These are phyloP conservation scores for Dryas alaskensis DNA, from an alignment of 306 rosid genomes.

Conservation along the genomic window DNA sequence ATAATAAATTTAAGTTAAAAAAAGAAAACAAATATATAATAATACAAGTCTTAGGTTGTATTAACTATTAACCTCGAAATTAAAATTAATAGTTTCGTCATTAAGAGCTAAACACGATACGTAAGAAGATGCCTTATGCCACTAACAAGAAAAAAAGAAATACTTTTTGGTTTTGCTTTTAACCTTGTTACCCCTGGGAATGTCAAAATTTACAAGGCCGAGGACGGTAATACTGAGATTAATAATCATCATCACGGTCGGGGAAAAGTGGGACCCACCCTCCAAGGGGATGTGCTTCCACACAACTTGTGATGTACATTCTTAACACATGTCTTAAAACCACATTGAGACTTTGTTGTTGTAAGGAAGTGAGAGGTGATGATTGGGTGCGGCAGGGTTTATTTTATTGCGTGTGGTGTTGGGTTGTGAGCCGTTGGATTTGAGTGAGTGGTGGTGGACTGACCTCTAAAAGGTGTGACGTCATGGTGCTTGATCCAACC, in stretches of 20 bases:
- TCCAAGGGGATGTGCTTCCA: conserved; percentile 32
- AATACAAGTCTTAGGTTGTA: not conserved
- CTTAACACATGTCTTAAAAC: conserved; percentile 41
- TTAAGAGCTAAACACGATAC: conserved; percentile 23
- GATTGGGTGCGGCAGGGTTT: not conserved
- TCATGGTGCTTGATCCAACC: conserved; percentile 21
- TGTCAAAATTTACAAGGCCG: conserved; percentile 26
- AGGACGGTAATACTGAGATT: not conserved
- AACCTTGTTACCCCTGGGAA: conserved; percentile 21
- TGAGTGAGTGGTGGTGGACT: not conserved
- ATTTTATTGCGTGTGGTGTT: not conserved
- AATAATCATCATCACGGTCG: conserved; percentile 47
- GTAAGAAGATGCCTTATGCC: conserved; percentile 27
- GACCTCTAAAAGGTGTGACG: conserved; percentile 4
- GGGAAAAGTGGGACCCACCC: conserved; percentile 35
- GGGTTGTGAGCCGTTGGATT: not conserved
- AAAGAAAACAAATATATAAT: not conserved
- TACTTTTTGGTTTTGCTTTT: not conserved
- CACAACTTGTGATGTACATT: conserved; percentile 40
- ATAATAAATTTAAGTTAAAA: not conserved
- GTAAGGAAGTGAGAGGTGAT: not conserved
- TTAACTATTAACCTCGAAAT: not conserved
- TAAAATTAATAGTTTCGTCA: not conserved
- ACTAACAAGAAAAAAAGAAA: not conserved
- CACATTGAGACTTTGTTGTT: not conserved